Base-by-base conservation (phyloP, 2,329 filamentous ascomycete species). In the Alternaria consortialis region DNA sequence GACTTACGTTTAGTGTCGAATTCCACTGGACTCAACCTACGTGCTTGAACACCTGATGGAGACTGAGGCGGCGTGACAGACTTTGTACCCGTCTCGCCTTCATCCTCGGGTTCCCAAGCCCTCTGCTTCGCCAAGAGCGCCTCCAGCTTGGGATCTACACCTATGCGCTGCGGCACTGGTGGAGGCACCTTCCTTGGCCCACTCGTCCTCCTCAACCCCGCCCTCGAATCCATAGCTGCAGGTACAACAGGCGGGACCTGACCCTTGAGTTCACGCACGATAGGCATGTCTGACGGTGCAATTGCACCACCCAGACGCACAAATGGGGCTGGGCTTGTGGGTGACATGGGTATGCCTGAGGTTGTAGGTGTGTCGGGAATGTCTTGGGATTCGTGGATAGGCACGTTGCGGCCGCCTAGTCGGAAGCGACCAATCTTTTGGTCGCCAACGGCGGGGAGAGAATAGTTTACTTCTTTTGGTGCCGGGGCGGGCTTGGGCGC, bases 311-410 rank as follows among this genome's bases (percentile, higher is more conserved):
- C 46, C 3, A 50, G 56, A 32, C 27, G 43, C 23, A 12, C 51
- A 44, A 25, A 68, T 59, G 4, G 60, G 37, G 20, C 66, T 51
- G 23, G 69, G 9, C 56, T 51, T 1, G 37, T 44, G 20, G 62
- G 65, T 11, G 47, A 53, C 12, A 37, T 40, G n/a, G 64, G 62
- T n/a, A 55, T 59, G 8, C 44, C 42, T 9, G 63, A 47, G 20
- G 40, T 48, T 23, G 47, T 29, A 23, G 56, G 58, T n/a, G 61
- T 59, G 34, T 56, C 46, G 25, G 57, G 57, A 25, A 65, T 48
- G 7, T 71, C 65, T 31, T 74, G 70, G 1, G 71, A 71, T 20
- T 61, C 50, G 50, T 73, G 71, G 42, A 72, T 58, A 5, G 72
- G 72, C 25, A 64, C 60, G 2, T 59, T 61, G 7, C 72, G 71